Evolutionary conservation across 1,284 basidiomycete genomes (phyloP), one percentile per base, ranked within the genome.

Genomic region (Athelia psychrophila): DNA sequence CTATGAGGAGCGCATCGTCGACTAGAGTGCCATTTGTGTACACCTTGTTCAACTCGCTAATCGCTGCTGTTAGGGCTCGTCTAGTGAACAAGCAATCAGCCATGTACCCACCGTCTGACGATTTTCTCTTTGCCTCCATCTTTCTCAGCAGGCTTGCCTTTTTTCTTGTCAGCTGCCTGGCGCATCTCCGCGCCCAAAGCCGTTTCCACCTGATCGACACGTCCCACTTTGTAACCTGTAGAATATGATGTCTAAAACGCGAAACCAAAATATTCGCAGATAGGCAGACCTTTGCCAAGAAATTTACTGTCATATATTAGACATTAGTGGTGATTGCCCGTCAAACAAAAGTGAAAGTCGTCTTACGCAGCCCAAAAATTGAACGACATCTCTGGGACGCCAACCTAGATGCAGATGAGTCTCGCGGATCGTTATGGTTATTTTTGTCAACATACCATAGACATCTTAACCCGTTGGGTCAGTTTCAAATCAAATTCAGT

Each of bases 11-110:
- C 44, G 87, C 84, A 5, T 88, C 86, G 61, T 99, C 97, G 51
- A 98, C 91, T 24, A 99, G 88, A 0, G 97, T 99, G 8, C 97
- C 97, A 53, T 93, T 94, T 0, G 97, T 99, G 67, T 96, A 91
- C 35, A 99, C 94, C 73, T 96, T 95, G 64, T 92, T 90, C 42
- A 99, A 79, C 64, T 96, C 96, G 53, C 96, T 89, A 55, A 53
- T 30, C 6, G 27, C 6, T 30, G 6, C 6, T 30, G 6, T 30
- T 30, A 13, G 6, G 51, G 22, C 4, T 18, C 27, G 32, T 40
- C n/a, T 5, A 50, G 44, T 16, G 10, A 32, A 20, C 10, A 40
- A 22, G 46, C 44, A 18, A 35, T 2, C 6, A 25, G n/a, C 25
- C 16, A 25, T n/a, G 15, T 35, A 50, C 66, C 42, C 48, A 83